phyloP scores from a whole-genome alignment of 148 eudicot species.

The Cornus controversa region DNA sequence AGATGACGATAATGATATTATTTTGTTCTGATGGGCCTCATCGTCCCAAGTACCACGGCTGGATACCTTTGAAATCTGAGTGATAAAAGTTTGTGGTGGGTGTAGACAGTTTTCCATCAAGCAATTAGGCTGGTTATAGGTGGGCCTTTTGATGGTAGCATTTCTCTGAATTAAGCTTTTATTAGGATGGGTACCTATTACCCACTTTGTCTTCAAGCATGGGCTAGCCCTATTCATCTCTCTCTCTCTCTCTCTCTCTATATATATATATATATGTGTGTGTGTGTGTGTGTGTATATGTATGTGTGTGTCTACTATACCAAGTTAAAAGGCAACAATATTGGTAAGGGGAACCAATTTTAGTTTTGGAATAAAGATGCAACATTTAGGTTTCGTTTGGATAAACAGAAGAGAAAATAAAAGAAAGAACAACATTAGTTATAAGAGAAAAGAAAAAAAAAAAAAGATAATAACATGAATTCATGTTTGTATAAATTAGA shows the following conservation, averaged over 20 bases:
- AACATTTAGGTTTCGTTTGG: no score
- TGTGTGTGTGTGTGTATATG: no score
- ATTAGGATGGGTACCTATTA: background rate
- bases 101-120: background rate
- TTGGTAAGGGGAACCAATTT: no score
- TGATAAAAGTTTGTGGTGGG: background rate
- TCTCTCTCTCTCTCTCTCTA: conserved; percentile 4
- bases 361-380: no score
- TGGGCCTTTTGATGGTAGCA: conserved; percentile 2
- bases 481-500: no score
- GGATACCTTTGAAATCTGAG: background rate
- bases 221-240: background rate
- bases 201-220: background rate
- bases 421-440: no score
- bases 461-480: no score
- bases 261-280: background rate
- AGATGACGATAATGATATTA: background rate
- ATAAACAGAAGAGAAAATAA: no score
- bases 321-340: no score
- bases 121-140: no score
- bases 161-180: background rate
- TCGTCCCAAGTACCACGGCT: background rate
- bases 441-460: no score
- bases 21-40: background rate
- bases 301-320: no score